A percentile compares a stretch with the other conserved stretches of the same genome.
These are phyloP conservation scores for Alternaria dauci DNA, from an alignment of 2,329 filamentous ascomycete species.

Conservation along the genomic window DNA sequence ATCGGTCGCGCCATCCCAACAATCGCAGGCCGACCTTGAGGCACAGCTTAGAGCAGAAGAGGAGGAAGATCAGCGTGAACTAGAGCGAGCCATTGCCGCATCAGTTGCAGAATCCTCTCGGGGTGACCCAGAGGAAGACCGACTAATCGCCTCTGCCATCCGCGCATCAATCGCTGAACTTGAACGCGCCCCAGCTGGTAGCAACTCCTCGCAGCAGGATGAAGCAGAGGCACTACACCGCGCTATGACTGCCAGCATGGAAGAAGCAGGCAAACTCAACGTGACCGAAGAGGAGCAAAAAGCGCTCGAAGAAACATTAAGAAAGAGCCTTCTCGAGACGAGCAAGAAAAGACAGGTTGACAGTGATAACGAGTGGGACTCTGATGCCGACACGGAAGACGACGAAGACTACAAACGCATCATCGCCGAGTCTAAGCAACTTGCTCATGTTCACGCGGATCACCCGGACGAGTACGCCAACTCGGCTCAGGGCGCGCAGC, in stretches of 20 bases:
- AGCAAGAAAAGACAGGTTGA: constrained; percentile 23
- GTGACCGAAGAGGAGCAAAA: constrained; percentile 48
- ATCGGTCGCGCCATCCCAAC: constrained; percentile 18
- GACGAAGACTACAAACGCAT: constrained; percentile 50
- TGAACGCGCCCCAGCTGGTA: constrained; percentile 46
- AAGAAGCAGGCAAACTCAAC: constrained; percentile 51
- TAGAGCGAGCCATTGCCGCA: constrained; percentile 74
- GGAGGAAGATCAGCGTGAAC: constrained; percentile 64
- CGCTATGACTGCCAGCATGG: constrained; percentile 61
- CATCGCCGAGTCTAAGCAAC: constrained; percentile 46
- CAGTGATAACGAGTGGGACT: constrained; percentile 41
- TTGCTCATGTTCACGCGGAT: constrained; percentile 36
- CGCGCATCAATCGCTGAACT: constrained; percentile 73
- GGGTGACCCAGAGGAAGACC: constrained; percentile 74
- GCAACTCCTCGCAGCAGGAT: constrained; percentile 44
- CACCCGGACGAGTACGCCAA: constrained; percentile 29
- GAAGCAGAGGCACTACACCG: constrained; percentile 58
- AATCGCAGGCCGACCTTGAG: constrained; percentile 24
- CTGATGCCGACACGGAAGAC: constrained; percentile 39
- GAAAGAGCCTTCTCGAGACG: constrained; percentile 56
- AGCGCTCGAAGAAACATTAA: constrained; percentile 56
- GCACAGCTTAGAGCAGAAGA: constrained; percentile 37
- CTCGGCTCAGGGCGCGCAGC: constrained; percentile 11
- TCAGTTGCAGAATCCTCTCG: constrained; percentile 72
- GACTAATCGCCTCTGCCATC: constrained; percentile 75